These are phyloP conservation scores for Dichotomocladium elegans DNA, from an alignment of 371 early-diverging fungal species.

Conservation along the genomic window DNA sequence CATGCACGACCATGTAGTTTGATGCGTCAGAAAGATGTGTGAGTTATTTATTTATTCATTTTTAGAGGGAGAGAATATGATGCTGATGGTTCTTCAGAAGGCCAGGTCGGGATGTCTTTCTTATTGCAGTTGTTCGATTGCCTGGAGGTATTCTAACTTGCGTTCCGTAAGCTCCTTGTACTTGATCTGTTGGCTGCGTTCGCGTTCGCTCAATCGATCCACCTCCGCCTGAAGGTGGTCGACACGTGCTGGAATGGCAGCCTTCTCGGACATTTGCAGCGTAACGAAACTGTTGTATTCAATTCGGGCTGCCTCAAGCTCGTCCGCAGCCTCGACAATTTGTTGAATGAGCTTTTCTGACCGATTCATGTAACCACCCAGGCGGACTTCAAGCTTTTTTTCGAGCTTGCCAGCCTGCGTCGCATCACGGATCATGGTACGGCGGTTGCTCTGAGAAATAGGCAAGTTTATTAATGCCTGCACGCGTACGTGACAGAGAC, in stretches of 20 bases:
- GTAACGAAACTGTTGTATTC: conserved; percentile 64
- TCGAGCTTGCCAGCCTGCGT: conserved; percentile 80
- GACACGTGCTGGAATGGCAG: conserved; percentile 65
- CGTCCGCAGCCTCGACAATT: conserved; percentile 56
- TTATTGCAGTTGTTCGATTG: conserved; percentile 6
- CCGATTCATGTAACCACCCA: conserved; percentile 80
- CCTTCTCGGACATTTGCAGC: conserved; percentile 55
- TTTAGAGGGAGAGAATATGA: too few species aligned
- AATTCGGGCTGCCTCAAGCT: conserved; percentile 58
- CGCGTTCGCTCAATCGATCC: conserved; percentile 52
- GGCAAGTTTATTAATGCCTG: too few species aligned
- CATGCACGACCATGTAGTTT: too few species aligned
- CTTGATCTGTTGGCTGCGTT: conserved; percentile 68
- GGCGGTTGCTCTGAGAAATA: conserved; percentile 53
- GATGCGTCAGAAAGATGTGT: too few species aligned
- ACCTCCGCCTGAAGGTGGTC: conserved; percentile 68
- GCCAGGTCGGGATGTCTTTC: too few species aligned
- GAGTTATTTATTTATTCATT: too few species aligned
- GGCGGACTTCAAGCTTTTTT: conserved; percentile 69
- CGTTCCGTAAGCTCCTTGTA: conserved; percentile 64
- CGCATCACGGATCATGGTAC: conserved; percentile 75
- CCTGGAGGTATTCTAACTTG: conserved; percentile 19
- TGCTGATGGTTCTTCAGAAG: too few species aligned
- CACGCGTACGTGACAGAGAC: background rate
- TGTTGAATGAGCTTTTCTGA: conserved; percentile 59